These are phyloP conservation scores for Microsporum ferrugineum DNA, from an alignment of 2,329 filamentous ascomycete species.

Conservation along the genomic window DNA sequence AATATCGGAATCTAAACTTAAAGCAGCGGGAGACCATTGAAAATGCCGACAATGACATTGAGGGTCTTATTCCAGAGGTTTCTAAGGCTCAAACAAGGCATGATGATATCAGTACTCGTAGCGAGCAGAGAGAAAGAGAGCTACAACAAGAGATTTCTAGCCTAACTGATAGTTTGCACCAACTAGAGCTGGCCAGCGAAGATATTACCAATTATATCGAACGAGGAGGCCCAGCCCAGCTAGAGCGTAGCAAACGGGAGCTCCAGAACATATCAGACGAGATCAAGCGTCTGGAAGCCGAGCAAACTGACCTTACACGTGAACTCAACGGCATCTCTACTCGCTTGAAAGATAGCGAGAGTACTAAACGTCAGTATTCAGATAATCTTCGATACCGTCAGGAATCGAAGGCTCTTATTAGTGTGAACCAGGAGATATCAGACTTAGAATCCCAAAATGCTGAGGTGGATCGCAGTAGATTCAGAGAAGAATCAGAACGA, in stretches of 20 bases:
- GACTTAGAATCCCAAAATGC: slow-evolving; percentile 69
- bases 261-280: slow-evolving; percentile 57
- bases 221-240: slow-evolving; percentile 59
- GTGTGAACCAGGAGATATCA: slow-evolving; percentile 56
- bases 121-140: slow-evolving; percentile 59
- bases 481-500: slow-evolving; percentile 55
- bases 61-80: slow-evolving; percentile 63
- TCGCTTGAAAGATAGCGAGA: slow-evolving; percentile 65
- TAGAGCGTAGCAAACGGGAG: slow-evolving; percentile 57
- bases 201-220: slow-evolving; percentile 73
- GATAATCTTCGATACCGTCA: slow-evolving; percentile 84
- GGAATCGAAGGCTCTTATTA: slow-evolving; percentile 56
- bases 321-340: slow-evolving; percentile 67
- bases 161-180: slow-evolving; percentile 62
- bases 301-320: slow-evolving; percentile 54
- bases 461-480: slow-evolving; percentile 66
- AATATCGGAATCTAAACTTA: slow-evolving; percentile 55
- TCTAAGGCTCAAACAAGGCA: slow-evolving; percentile 62
- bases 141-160: slow-evolving; percentile 59
- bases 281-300: slow-evolving; percentile 54
- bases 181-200: slow-evolving; percentile 61
- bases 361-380: slow-evolving; percentile 71
- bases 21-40: slow-evolving; percentile 61
- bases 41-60: slow-evolving; percentile 59
- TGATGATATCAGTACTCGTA: slow-evolving; percentile 63